Base-by-base conservation (phyloP, 2,329 filamentous ascomycete genomes). In the Neodidymelliopsis sp. region DNA sequence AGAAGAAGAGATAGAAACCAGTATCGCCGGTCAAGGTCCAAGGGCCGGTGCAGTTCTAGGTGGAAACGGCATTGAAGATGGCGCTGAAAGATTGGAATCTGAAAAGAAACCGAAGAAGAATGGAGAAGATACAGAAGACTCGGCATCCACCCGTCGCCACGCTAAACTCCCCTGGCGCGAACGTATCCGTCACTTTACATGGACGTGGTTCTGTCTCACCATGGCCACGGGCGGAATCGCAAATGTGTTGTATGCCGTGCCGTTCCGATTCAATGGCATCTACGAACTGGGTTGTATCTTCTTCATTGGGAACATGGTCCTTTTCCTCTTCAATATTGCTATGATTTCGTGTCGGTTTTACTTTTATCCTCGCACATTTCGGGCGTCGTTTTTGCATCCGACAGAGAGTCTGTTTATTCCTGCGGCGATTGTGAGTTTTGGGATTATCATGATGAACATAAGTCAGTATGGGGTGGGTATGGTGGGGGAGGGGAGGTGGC, bases 371-470 rank as follows among this genome's bases (percentile, higher is more conserved):
- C 83, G 85, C 13, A 89, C 85, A 7, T 90, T 93, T 65, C 80
- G 79, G 49, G 78, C 83, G 11, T 90, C 88, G 0, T 87, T 94
- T 51, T 77, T 84, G 6, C 89, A 93, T 72, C 89, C 89, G 10
- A 86, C 87, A 0, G 90, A 95, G 66, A 88, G 84, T 8, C 77
- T 93, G 0, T 94, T 93, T 66, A 84, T 90, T 12, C 88, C 89
- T 0, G 83, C 89, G 1, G 84, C 79, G 4, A 75, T 80, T 8
- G 84, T 88, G 48, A 90, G 87, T 12, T 81, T 88, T 53, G 89
- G 87, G 8, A 79, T 77, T 0, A 78, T 80, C 30, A 56, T 79
- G 39, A 71, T 90, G 63, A 93, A 91, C 57, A 83, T 89, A 22
- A 88, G 86, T 30, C 85, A 94, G 66, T 94, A 91, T 66, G 90